Evolutionary conservation across 139 green algal genomes (phyloP), one percentile per base, ranked within the genome.

Genomic region (Chlamydomonas incerta): DNA sequence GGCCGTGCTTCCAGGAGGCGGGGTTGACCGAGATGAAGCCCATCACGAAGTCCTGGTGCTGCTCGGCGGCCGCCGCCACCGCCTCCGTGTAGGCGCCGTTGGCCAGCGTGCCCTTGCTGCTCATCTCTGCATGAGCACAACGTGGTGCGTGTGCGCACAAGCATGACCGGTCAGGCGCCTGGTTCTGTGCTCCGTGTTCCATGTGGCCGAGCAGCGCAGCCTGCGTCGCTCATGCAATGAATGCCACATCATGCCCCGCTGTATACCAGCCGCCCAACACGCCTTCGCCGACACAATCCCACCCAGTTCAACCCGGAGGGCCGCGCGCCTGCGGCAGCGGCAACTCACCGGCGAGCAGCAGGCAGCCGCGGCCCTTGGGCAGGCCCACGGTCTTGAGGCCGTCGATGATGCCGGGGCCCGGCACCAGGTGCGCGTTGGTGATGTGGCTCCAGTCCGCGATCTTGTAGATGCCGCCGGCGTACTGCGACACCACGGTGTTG

Each of bases 81-180:
- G 92, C 90, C 34, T 96, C 91, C 6, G 97, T 99, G 94, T 99
- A 99, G 3, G 74, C 79, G 69, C 95, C 97, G n/a, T 69, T 91
- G 9, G 97, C 96, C 58, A 99, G 93, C 0, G 95, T 98, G 79
- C 98, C 98, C 88, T 97, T 96, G 75, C 87, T 96, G 90, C 92
- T 97, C 98, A 99, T 99, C 91, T 99, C 98, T 70, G 95, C 31
- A 50, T n/a, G n/a, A n/a, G n/a, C n/a, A n/a, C n/a, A n/a, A n/a
- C n/a, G n/a, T n/a, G n/a, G n/a, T n/a, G n/a, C n/a, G n/a, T n/a
- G n/a, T n/a, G n/a, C n/a, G n/a, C n/a, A n/a, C n/a, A n/a, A n/a
- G n/a, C n/a, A n/a, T n/a, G n/a, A n/a, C n/a, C n/a, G n/a, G n/a
- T n/a, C n/a, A n/a, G n/a, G n/a, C n/a, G n/a, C n/a, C n/a, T n/a